A percentile compares a stretch with the other conserved stretches of the same genome.
These are phyloP conservation scores for Aureobasidium sp. DNA, from an alignment of 2,329 filamentous ascomycete species.

Conservation along the genomic window DNA sequence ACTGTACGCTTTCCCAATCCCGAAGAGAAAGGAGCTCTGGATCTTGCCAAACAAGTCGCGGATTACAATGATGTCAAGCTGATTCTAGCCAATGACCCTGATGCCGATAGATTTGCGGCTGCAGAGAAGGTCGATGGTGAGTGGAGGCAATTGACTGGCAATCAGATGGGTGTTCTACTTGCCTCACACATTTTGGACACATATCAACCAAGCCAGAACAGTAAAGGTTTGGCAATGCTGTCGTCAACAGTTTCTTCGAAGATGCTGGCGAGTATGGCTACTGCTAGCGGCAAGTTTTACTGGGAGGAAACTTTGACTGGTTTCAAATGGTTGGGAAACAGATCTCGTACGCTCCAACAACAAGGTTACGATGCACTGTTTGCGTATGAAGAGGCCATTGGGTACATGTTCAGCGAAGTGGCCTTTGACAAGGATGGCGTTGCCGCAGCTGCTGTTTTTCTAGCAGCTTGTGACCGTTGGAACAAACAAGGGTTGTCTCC, in stretches of 20 bases:
- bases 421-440: conserved; percentile 60
- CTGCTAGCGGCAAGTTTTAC: conserved; percentile 38
- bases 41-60: conserved; percentile 50
- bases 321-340: conserved; percentile 61
- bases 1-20: conserved; percentile 59
- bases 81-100: conserved; percentile 56
- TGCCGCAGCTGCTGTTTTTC: conserved; percentile 50
- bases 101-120: conserved; percentile 55
- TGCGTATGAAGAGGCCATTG: conserved; percentile 60
- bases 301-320: conserved; percentile 56
- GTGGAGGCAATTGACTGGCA: conserved; percentile 58
- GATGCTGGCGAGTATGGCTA: conserved; percentile 52
- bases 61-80: conserved; percentile 40
- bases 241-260: conserved; percentile 56
- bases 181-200: conserved; percentile 49
- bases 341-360: conserved; percentile 43
- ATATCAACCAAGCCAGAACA: conserved; percentile 23
- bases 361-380: conserved; percentile 40
- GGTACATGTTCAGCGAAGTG: conserved; percentile 56
- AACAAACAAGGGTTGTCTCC: conserved; percentile 45
- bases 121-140: conserved; percentile 48
- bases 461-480: conserved; percentile 47
- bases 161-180: conserved; percentile 54
- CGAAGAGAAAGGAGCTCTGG: conserved; percentile 54
- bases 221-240: conserved; percentile 42